Evolutionary conservation across 2,329 filamentous ascomycete genomes (phyloP), one percentile per base, ranked within the genome.

Genomic region (Aspergillus niger): DNA sequence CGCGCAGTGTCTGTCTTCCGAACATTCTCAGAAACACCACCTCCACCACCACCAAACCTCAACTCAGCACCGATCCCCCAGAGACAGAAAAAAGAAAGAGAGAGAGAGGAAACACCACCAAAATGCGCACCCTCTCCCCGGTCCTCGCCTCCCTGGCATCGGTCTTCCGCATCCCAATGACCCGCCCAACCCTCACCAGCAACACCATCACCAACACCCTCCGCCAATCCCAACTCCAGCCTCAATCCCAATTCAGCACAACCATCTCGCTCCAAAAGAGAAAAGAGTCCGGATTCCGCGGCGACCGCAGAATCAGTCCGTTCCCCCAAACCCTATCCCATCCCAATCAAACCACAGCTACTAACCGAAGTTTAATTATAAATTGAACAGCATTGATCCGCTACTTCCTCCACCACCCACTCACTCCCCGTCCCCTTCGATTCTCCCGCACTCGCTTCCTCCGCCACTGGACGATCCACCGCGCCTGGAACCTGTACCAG

Each of bases 391-490:
- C 83, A 38, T 72, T 86, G 58, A 90, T 91, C 75, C 83, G 88
- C 69, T 91, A 91, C 79, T 86, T 88, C 76, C 85, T 91, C 68
- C 79, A 84, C 70, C 89, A 91, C 76, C 87, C 88, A 2, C 78
- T 84, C 30, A 90, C 86, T 6, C 89, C 88, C 0, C 86, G 88
- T 11, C 93, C 95, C 0, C 86, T 99, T 66, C 90, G 92, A 70
- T 93, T 98, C 85, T 92, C 87, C 43, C 92, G 94, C 69, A 90
- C 90, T 77, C 89, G 95, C 59, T 86, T 88, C 77, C 87, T 99
- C 65, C 91, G 95, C 50, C 95, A 99, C 83, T 99, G 95, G 95
- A 98, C 95, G 55, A 98, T 99, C 77, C 93, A 98, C 82, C 92
- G 95, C 69, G 94, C 94, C 22, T 98, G 93, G 92, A 84, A 91